Evolutionary conservation across 2,329 filamentous ascomycete species (phyloP).

Genomic region (Cercospora sojina): DNA sequence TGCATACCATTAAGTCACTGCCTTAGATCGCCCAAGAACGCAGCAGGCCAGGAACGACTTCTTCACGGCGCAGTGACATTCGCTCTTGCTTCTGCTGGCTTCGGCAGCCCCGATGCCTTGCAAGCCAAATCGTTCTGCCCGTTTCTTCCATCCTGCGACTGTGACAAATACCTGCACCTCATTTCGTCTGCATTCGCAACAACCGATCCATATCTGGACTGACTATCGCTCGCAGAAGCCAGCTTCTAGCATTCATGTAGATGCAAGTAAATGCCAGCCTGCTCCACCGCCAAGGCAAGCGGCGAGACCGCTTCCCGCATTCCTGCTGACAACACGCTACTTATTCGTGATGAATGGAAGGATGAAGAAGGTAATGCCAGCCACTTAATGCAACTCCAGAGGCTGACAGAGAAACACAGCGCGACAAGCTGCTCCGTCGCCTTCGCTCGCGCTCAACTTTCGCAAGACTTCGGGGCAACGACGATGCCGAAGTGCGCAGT

Average conservation of each 20-base stretch:
- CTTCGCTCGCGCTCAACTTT: not conserved
- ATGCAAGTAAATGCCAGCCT: conserved; percentile 4
- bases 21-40: not conserved
- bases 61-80: not conserved
- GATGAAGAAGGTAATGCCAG: not conserved
- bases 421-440: not conserved
- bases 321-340: no score
- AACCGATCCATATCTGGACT: not conserved
- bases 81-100: not conserved
- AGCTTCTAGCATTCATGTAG: conserved; percentile 4
- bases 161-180: not conserved
- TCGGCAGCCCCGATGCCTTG: not conserved
- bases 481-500: conserved; percentile 5
- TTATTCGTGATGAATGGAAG: not conserved
- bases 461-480: not conserved
- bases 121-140: not conserved
- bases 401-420: not conserved
- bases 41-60: not conserved
- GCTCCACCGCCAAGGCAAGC: not conserved
- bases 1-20: conserved; percentile 28
- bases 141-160: not conserved
- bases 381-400: not conserved
- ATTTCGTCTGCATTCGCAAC: not conserved
- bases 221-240: not conserved
- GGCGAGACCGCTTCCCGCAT: not conserved